Percentiles rank a stretch among this genome's conserved stretches.
Conservation (phyloP, 345 rosid species). For the Clausena lansium region DNA sequence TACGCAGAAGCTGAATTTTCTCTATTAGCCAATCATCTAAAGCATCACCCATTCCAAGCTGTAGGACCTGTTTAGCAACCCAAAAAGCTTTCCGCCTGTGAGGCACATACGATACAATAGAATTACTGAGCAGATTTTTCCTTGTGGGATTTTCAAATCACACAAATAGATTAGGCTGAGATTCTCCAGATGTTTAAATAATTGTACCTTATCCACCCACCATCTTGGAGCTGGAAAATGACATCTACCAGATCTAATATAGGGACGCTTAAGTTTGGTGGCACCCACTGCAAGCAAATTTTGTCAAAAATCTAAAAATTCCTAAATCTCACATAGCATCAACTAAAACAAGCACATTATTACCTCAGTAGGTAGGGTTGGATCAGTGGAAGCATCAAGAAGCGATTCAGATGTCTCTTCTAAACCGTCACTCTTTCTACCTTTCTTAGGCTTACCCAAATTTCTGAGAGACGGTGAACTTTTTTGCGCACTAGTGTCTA, state of each 20-base stretch:
- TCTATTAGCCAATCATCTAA: constrained; percentile 97
- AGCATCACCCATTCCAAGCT: constrained; percentile 99
- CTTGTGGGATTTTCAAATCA: constrained; percentile 1
- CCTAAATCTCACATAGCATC: constrained; percentile 5
- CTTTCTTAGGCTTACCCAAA: constrained; percentile 31
- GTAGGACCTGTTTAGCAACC: constrained; percentile 97
- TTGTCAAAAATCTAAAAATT: constrained; percentile 10
- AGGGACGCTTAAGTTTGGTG: constrained; percentile 84
- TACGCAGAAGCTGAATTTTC: constrained; percentile 84
- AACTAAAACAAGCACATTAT: constrained; percentile 1
- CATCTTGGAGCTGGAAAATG: constrained; percentile 93
- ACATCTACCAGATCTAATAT: constrained; percentile 86
- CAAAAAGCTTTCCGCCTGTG: constrained; percentile 94
- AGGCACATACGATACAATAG: constrained; percentile 23
- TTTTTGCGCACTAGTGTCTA: constrained; percentile 31
- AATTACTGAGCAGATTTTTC: constrained; percentile 8
- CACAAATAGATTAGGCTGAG: neutral
- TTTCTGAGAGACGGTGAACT: constrained; percentile 22
- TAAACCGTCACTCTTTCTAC: constrained; percentile 36
- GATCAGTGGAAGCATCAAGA: constrained; percentile 43
- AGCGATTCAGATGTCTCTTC: constrained; percentile 37
- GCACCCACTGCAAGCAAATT: constrained; percentile 80
- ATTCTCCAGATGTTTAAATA: neutral
- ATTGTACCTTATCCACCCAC: constrained; percentile 96
- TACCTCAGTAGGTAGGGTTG: constrained; percentile 84